A percentile compares a stretch with the other conserved stretches of the same genome.
phyloP scores from a whole-genome alignment of 768 basidiomycete genomes.

The Naematelia encephala region DNA sequence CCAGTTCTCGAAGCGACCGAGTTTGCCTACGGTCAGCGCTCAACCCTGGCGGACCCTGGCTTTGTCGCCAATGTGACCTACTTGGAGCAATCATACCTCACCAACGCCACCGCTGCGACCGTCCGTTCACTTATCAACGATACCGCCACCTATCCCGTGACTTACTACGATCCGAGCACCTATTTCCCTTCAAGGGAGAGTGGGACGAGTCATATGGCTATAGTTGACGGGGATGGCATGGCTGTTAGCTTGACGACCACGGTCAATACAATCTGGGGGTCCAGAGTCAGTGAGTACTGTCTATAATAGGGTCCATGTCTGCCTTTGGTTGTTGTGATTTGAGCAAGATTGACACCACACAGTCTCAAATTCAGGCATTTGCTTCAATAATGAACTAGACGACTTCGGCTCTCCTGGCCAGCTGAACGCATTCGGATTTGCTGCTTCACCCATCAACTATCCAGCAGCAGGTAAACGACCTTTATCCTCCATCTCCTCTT shows the following conservation, averaged over 20 bases:
- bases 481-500: conserved; percentile 43
- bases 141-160: conserved; percentile 37
- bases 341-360: no score
- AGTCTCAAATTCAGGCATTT: conserved; percentile 41
- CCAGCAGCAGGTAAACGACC: conserved; percentile 52
- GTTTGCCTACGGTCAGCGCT: conserved; percentile 50
- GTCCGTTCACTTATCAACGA: conserved; percentile 44
- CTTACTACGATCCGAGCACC: conserved; percentile 50
- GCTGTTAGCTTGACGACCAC: conserved; percentile 46
- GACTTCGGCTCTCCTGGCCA: conserved; percentile 42
- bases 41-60: conserved; percentile 51
- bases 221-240: conserved; percentile 48
- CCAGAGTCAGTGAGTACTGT: conserved; percentile 30
- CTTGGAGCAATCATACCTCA: conserved; percentile 48
- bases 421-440: conserved; percentile 51
- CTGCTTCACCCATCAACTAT: conserved; percentile 51
- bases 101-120: conserved; percentile 33
- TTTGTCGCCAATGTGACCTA: conserved; percentile 52
- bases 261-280: conserved; percentile 39
- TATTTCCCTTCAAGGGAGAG: conserved; percentile 47
- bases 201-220: conserved; percentile 53
- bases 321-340: conserved; percentile 7
- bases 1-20: conserved; percentile 50
- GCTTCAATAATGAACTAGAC: conserved; percentile 47
- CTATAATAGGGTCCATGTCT: background rate